Evolutionary conservation across 1,284 basidiomycete species (phyloP).

Genomic region (Schizophyllum commune): DNA sequence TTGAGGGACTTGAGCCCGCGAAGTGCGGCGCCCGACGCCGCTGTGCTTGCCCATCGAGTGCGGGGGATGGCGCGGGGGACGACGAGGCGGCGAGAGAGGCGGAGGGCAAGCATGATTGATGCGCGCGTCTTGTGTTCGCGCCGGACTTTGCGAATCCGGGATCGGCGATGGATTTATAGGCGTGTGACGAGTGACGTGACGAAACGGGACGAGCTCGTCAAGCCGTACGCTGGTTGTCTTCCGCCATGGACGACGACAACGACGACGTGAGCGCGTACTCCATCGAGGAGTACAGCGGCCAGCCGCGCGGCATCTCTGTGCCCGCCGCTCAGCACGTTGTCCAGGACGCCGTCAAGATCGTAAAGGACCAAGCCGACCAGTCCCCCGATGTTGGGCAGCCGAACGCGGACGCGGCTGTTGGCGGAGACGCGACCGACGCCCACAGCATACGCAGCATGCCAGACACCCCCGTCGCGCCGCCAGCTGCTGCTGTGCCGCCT

Average conservation of each 20-base stretch:
- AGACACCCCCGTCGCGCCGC: conserved; percentile 39
- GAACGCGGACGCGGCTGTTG: no score
- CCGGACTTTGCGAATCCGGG: no score
- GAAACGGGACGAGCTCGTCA: no score
- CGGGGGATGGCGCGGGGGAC: no score
- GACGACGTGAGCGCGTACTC: conserved; percentile 32
- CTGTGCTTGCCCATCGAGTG: no score
- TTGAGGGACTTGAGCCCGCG: conserved; percentile 37
- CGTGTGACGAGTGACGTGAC: no score
- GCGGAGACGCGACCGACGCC: conserved; percentile 26
- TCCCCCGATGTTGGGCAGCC: conserved; percentile 20
- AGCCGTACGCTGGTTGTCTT: no score
- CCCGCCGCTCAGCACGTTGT: conserved; percentile 1
- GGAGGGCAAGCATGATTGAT: not conserved
- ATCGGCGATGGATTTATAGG: no score
- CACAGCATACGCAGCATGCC: conserved; percentile 55
- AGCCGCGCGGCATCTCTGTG: conserved; percentile 15
- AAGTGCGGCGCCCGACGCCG: no score
- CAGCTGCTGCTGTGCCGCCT: conserved; percentile 15
- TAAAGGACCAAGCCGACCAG: conserved; percentile 25
- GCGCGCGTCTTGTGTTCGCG: not conserved
- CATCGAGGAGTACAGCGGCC: conserved; percentile 20
- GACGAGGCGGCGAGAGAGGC: not conserved
- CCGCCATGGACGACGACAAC: conserved; percentile 17
- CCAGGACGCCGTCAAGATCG: conserved; percentile 20